Conservation (phyloP, 306 rosid genomes). For the Coriaria nepalensis region DNA sequence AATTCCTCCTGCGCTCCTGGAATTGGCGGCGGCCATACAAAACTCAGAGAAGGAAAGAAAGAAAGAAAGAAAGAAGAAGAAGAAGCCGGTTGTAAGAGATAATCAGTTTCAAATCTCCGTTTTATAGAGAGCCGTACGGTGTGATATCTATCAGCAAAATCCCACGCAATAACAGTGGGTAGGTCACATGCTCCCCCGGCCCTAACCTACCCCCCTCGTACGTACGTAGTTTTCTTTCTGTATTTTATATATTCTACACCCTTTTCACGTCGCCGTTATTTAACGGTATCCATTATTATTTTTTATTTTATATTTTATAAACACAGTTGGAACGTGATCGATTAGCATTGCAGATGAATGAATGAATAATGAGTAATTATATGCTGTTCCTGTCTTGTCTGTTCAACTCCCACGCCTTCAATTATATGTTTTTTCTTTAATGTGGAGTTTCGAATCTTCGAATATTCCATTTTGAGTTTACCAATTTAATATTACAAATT, state of each 20-base stretch:
- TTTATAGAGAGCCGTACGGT: constrained; percentile 1
- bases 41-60: background rate
- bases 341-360: too few relatives aligned
- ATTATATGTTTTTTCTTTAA: too few relatives aligned
- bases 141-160: background rate
- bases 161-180: background rate
- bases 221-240: background rate
- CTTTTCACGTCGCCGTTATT: constrained; percentile 1
- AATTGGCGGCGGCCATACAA: constrained; percentile 99
- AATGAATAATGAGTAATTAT: too few relatives aligned
- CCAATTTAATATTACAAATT: too few relatives aligned
- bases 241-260: background rate
- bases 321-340: too few relatives aligned
- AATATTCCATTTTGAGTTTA: too few relatives aligned
- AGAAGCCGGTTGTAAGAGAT: too few relatives aligned
- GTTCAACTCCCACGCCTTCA: too few relatives aligned
- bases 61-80: background rate
- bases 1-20: constrained; percentile 55
- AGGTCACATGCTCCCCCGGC: constrained; percentile 3
- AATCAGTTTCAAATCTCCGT: too few relatives aligned
- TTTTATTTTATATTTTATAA: background rate
- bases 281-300: constrained; percentile 1
- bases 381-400: too few relatives aligned
- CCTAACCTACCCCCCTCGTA: constrained; percentile 14
- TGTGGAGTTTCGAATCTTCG: too few relatives aligned